Conservation (phyloP, 306 rosid species). For the Malus orientalis region DNA sequence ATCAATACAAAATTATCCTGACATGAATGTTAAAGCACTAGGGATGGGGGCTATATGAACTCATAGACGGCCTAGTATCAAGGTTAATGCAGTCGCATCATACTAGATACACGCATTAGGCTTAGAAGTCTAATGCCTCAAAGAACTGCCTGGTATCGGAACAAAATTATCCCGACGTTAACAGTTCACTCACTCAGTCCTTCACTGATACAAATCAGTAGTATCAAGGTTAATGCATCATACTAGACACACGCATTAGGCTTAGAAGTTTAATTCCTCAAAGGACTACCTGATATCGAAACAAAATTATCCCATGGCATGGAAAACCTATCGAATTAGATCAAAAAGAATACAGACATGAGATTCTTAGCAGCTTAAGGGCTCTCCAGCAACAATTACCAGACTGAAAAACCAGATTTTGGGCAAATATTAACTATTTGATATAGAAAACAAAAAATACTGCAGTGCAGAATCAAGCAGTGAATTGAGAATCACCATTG, state of each 20-base stretch:
- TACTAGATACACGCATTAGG: neutral
- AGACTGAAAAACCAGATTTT: neutral
- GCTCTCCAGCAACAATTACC: constrained; percentile 25
- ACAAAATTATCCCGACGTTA: neutral
- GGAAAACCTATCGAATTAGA: neutral
- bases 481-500: constrained; percentile 11
- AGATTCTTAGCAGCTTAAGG: neutral
- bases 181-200: neutral
- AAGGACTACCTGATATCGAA: too few relatives aligned
- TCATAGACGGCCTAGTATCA: neutral
- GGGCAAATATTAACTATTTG: neutral
- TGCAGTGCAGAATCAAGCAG: constrained; percentile 9
- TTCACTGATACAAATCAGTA: neutral
- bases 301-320: neutral
- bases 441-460: neutral
- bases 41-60: neutral
- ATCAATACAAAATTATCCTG: neutral
- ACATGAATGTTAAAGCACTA: neutral
- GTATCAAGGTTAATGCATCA: too few relatives aligned
- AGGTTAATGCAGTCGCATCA: neutral
- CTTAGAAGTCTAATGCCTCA: neutral
- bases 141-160: neutral
- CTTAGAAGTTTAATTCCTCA: too few relatives aligned
- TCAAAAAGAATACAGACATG: neutral
- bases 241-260: too few relatives aligned